These are phyloP conservation scores for Coriaria nepalensis DNA, from an alignment of 306 rosid species.

Conservation along the genomic window DNA sequence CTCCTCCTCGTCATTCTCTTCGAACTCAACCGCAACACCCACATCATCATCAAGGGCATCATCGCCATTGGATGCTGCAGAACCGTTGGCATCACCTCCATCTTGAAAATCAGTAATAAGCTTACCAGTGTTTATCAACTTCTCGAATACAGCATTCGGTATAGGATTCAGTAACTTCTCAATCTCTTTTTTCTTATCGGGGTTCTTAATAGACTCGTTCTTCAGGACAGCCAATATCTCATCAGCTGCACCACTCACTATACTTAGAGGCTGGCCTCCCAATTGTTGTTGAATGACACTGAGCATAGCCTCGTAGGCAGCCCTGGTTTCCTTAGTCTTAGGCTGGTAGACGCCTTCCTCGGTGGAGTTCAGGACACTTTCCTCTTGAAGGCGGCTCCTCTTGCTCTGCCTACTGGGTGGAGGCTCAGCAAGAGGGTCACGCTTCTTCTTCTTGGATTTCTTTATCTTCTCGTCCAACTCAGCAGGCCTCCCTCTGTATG, in stretches of 20 bases:
- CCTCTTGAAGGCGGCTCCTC: constrained; percentile 58
- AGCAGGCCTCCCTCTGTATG: constrained; percentile 47
- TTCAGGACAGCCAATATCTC: constrained; percentile 69
- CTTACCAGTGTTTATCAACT: constrained; percentile 64
- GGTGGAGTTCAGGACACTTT: constrained; percentile 57
- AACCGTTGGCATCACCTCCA: constrained; percentile 37
- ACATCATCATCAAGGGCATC: constrained; percentile 78
- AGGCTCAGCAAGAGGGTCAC: constrained; percentile 35
- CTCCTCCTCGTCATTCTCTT: constrained; percentile 84
- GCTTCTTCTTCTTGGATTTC: constrained; percentile 50
- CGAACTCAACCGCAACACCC: constrained; percentile 93
- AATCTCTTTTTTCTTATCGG: constrained; percentile 77
- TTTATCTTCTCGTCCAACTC: constrained; percentile 61
- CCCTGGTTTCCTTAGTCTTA: constrained; percentile 80
- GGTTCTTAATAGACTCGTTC: constrained; percentile 43
- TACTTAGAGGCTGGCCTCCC: constrained; percentile 75
- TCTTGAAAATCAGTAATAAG: constrained; percentile 78
- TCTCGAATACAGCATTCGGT: constrained; percentile 36
- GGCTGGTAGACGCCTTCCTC: constrained; percentile 89
- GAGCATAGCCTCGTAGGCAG: constrained; percentile 87
- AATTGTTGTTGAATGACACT: constrained; percentile 77
- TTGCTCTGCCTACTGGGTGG: constrained; percentile 29
- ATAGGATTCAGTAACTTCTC: constrained; percentile 69
- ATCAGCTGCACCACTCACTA: constrained; percentile 76
- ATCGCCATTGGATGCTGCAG: constrained; percentile 34